phyloP scores from a whole-genome alignment of 2,329 filamentous ascomycete genomes.

The Zymoseptoria ardabiliae region DNA sequence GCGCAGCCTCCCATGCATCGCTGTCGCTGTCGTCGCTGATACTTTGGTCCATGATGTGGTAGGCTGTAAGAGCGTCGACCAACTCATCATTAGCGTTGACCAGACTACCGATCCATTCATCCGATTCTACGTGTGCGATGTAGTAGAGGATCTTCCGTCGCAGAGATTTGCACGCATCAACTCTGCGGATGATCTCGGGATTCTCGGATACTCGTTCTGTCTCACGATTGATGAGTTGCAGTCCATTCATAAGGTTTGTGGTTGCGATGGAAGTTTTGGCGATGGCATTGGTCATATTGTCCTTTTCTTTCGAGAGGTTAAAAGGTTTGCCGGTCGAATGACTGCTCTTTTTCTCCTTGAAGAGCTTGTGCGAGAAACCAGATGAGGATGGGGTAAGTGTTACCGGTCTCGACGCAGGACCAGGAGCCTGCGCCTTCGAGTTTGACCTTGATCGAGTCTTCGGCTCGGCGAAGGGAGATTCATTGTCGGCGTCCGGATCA shows the following conservation, averaged over 20 bases:
- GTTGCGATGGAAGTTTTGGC: constrained; percentile 82
- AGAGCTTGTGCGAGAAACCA: constrained; percentile 24
- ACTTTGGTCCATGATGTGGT: constrained; percentile 84
- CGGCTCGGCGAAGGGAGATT: constrained; percentile 17
- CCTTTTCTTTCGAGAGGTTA: constrained; percentile 80
- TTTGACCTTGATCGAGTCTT: constrained; percentile 10
- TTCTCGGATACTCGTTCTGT: constrained; percentile 83
- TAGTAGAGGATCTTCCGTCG: constrained; percentile 81
- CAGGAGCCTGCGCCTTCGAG: constrained; percentile 7
- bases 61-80: constrained; percentile 87
- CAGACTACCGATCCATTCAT: constrained; percentile 84
- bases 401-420: constrained; percentile 21
- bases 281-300: constrained; percentile 77
- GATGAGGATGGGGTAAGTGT: constrained; percentile 27
- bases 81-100: constrained; percentile 94
- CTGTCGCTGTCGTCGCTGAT: constrained; percentile 66
- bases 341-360: constrained; percentile 31
- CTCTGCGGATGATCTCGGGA: constrained; percentile 61
- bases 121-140: constrained; percentile 83
- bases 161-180: constrained; percentile 80
- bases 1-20: constrained; percentile 46
- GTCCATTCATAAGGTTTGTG: constrained; percentile 80
- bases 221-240: constrained; percentile 89
- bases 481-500: constrained; percentile 47
- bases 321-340: constrained; percentile 56